Percentiles rank a stretch among this genome's conserved stretches.
Conservation (phyloP, 2,329 filamentous ascomycete genomes). For the Parascedosporium putredinis region DNA sequence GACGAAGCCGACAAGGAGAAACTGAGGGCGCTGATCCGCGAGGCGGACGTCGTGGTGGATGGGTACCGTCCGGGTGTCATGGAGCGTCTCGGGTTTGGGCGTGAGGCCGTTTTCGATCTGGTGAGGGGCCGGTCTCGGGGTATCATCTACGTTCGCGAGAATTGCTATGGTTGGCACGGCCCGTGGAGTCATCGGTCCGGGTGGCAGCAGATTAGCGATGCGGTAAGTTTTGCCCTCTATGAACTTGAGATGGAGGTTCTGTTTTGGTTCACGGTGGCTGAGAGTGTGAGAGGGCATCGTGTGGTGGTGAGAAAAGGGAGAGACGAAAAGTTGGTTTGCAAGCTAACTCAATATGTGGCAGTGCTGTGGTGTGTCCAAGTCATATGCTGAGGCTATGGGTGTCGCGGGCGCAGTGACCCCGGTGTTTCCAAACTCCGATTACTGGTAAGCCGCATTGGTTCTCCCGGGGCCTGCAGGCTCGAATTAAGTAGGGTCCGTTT, state of each 20-base stretch:
- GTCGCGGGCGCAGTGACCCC: slow-evolving; percentile 19
- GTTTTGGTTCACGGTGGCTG: too few species aligned
- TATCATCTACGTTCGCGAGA: slow-evolving; percentile 23
- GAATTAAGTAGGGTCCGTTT: too few species aligned
- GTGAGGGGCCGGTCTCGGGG: slow-evolving; percentile 14
- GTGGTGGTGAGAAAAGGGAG: too few species aligned
- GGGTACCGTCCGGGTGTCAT: slow-evolving; percentile 23
- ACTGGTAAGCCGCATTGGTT: slow-evolving; percentile 12
- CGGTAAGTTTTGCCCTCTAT: too few species aligned
- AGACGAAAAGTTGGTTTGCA: too few species aligned
- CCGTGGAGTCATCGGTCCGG: slow-evolving; percentile 21
- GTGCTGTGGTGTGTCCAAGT: slow-evolving; percentile 32
- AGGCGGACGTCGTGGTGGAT: slow-evolving; percentile 24
- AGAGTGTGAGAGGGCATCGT: too few species aligned
- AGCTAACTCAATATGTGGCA: too few species aligned
- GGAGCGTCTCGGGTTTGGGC: slow-evolving; percentile 20
- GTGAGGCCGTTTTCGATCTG: background rate
- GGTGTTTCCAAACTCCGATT: slow-evolving; percentile 21
- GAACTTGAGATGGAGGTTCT: too few species aligned
- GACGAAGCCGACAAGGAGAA: slow-evolving; percentile 16
- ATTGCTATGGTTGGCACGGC: slow-evolving; percentile 25
- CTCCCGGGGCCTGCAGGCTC: background rate
- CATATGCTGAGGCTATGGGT: slow-evolving; percentile 32
- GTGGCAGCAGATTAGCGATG: slow-evolving; percentile 28
- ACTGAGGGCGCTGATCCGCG: slow-evolving; percentile 16